Evolutionary conservation across 2,329 filamentous ascomycete genomes (phyloP).

Genomic region (Aureobasidium sp.): DNA sequence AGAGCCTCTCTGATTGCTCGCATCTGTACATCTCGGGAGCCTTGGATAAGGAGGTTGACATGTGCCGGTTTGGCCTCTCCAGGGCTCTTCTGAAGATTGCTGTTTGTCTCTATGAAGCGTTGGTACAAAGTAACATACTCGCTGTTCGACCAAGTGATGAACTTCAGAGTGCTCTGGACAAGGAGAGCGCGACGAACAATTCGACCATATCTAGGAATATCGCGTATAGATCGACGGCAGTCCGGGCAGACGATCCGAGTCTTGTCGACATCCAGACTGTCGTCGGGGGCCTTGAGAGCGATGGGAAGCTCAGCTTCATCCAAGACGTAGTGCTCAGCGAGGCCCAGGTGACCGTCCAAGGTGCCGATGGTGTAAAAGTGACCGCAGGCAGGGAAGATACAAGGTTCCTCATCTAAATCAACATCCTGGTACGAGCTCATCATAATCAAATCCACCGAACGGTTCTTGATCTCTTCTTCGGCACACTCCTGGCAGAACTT

Average conservation of each 20-base stretch:
- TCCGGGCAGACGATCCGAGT: constrained; percentile 46
- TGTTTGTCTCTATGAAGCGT: not conserved
- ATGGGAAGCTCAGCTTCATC: constrained; percentile 24
- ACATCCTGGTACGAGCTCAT: constrained; percentile 48
- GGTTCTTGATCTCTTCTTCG: constrained; percentile 35
- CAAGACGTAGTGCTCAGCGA: constrained; percentile 43
- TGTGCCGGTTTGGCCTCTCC: not conserved
- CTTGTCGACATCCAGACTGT: constrained; percentile 43
- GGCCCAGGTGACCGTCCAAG: constrained; percentile 54
- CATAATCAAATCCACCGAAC: constrained; percentile 50
- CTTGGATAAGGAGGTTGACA: not conserved
- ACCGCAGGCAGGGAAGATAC: constrained; percentile 54
- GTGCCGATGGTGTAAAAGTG: constrained; percentile 54
- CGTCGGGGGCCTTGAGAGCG: constrained; percentile 29
- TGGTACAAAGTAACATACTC: constrained; percentile 15
- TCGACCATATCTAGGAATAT: constrained; percentile 53
- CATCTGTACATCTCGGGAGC: not conserved
- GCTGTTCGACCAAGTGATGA: constrained; percentile 47
- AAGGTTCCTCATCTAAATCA: constrained; percentile 51
- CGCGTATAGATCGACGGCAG: constrained; percentile 52
- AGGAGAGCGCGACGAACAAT: constrained; percentile 52
- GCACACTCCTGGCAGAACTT: constrained; percentile 52
- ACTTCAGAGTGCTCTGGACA: constrained; percentile 57
- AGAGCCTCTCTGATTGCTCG: not conserved
- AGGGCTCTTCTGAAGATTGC: not conserved